Evolutionary conservation across 345 rosid genomes (phyloP), one percentile per base, ranked within the genome.

Genomic region (Carallia brachiata): DNA sequence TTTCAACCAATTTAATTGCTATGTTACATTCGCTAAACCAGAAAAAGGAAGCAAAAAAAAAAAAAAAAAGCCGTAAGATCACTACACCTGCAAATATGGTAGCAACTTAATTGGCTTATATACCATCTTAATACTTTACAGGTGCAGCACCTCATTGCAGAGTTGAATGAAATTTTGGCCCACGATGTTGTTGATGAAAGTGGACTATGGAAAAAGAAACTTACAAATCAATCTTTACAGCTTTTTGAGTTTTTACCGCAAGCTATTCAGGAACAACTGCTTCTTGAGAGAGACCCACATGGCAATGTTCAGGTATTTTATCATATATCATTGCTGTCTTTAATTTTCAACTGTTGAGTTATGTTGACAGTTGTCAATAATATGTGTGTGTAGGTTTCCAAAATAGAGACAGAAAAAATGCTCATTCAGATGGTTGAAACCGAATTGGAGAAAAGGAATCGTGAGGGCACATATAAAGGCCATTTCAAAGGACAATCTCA

Each of bases 231-330:
- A 37, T 90, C 92, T 66, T 66, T 82, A 47, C 82, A 83, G 81
- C 92, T 92, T 68, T 95, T 92, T 71, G 97, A 95, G 47, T 80
- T 92, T 68, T 81, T 95, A 69, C 99, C 99, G 30, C 81, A 65
- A 69, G 88, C 92, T 72, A 95, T 92, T 79, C 97, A 86, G 73
- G 96, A 95, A 80, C 99, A 95, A 71, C 70, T 95, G 77, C 78
- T 95, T 88, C 97, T 95, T 75, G 99, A 95, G 81, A 88, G 99
- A 83, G 99, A 95, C 83, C 99, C 98, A 44, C 99, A 95, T 81
- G 99, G 99, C 78, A 95, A 95, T 76, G 99, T 95, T 70, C 99
- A 95, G 98, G 99, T 89, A 73, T 53, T 30, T 82, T 52, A 9
- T 10, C 18, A 55, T 39, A 15, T 18, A 15, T 47, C 48, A 61